Evolutionary conservation across 1,284 basidiomycete genomes (phyloP).

Genomic region (Hypsizygus ulmarius): DNA sequence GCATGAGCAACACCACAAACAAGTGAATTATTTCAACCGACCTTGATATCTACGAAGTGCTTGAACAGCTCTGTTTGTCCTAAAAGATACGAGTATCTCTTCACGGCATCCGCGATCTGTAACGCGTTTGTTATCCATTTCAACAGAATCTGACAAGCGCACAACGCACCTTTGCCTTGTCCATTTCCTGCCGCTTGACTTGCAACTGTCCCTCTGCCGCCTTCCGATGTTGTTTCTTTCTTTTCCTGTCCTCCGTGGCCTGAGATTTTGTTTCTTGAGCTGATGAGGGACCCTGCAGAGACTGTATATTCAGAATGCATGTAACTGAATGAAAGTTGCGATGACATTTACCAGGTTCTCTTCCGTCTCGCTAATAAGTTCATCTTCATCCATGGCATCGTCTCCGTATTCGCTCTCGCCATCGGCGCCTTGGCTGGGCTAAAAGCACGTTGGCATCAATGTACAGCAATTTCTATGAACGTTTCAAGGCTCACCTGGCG

Average conservation of each 20-base stretch:
- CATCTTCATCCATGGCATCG: constrained; percentile 58
- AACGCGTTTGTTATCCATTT: constrained; percentile 14
- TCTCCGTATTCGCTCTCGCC: constrained; percentile 66
- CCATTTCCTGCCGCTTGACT: constrained; percentile 72
- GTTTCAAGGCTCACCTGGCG: constrained; percentile 55
- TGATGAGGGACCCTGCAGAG: constrained; percentile 13
- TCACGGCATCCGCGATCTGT: constrained; percentile 90
- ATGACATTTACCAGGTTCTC: constrained; percentile 34
- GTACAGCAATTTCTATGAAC: not conserved
- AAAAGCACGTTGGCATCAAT: constrained; percentile 11
- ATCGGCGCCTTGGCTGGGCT: constrained; percentile 70
- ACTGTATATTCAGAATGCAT: constrained; percentile 16
- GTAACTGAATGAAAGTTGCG: constrained; percentile 3
- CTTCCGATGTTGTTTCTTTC: constrained; percentile 64
- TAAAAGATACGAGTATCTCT: constrained; percentile 91
- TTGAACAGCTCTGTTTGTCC: constrained; percentile 96
- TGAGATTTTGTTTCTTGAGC: constrained; percentile 23
- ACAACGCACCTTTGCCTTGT: constrained; percentile 71
- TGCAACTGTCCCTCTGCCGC: constrained; percentile 67
- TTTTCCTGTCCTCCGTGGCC: constrained; percentile 31
- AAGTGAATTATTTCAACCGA: constrained; percentile 24
- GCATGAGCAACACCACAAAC: not conserved
- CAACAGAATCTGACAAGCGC: not conserved
- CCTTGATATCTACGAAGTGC: constrained; percentile 95
- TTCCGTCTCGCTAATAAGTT: constrained; percentile 60